These are phyloP conservation scores for Pythium guiyangense DNA, from an alignment of 352 stramenopile genomes.

Conservation along the genomic window DNA sequence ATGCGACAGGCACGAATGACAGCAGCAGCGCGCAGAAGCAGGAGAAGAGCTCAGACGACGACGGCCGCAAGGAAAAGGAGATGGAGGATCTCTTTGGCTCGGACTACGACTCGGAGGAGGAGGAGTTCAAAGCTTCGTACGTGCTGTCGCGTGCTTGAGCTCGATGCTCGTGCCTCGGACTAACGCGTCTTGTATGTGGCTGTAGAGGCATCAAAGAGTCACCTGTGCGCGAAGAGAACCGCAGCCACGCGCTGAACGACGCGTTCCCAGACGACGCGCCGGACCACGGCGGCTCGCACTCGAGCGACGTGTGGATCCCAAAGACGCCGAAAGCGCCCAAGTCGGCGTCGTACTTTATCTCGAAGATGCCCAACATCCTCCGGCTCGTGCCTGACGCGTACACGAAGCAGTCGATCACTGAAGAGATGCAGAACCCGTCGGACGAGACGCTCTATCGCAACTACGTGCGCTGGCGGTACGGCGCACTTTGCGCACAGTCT, in stretches of 20 bases:
- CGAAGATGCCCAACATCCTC: conserved; percentile 85
- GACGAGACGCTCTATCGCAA: conserved; percentile 86
- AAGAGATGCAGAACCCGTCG: conserved; percentile 80
- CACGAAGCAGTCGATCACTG: conserved; percentile 64
- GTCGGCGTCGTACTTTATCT: conserved; percentile 59
- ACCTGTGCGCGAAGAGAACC: conserved; percentile 56
- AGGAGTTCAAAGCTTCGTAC: conserved; percentile 87
- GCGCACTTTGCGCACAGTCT: background rate
- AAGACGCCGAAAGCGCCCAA: conserved; percentile 69
- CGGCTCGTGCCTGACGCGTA: conserved; percentile 75
- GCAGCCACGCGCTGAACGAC: conserved; percentile 23
- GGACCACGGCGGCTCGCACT: conserved; percentile 26
- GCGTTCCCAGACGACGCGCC: conserved; percentile 39
- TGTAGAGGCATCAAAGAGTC: conserved; percentile 81
- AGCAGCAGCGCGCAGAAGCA: conserved; percentile 24
- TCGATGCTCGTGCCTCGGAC: too few species aligned
- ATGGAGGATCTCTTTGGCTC: conserved; percentile 89
- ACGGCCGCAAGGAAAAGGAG: conserved; percentile 64
- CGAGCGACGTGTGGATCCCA: conserved; percentile 70
- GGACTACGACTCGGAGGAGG: conserved; percentile 86
- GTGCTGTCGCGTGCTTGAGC: conserved; percentile 8
- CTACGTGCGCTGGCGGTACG: conserved; percentile 76
- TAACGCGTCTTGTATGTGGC: too few species aligned
- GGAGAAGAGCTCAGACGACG: conserved; percentile 19
- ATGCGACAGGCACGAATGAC: too few species aligned